phyloP scores from a whole-genome alignment of 768 basidiomycete genomes.

The Sporobolomyces phaffii region DNA sequence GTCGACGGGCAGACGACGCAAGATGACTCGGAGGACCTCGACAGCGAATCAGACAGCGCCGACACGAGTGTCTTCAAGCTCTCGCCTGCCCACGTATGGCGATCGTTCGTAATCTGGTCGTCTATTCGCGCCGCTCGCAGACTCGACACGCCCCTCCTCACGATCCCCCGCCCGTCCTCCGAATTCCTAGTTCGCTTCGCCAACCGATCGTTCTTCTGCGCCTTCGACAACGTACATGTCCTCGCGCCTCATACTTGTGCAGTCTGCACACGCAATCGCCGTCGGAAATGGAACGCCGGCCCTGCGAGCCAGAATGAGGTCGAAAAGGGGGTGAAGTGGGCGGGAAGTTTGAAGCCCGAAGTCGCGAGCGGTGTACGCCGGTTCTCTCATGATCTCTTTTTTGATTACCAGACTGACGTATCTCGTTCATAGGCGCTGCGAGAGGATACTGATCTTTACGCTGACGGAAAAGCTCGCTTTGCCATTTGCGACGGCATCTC shows the following conservation, averaged over 20 bases:
- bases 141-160: not conserved
- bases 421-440: not conserved
- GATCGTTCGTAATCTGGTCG: constrained; percentile 13
- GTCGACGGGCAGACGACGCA: not conserved
- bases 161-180: not conserved
- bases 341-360: not conserved
- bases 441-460: not conserved
- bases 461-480: not conserved
- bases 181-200: constrained; percentile 16
- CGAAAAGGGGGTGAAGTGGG: not conserved
- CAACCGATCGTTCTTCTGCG: not conserved
- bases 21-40: constrained; percentile 5
- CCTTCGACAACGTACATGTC: not conserved
- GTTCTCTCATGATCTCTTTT: not conserved
- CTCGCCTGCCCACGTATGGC: constrained; percentile 3
- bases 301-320: not conserved
- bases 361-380: not conserved
- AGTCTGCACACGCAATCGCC: not conserved
- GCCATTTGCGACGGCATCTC: constrained; percentile 28
- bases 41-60: no score
- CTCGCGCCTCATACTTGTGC: constrained; percentile 1
- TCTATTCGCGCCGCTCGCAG: not conserved
- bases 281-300: not conserved
- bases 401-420: not conserved
- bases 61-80: not conserved